These are phyloP conservation scores for Hysterangium stoloniferum DNA, from an alignment of 768 basidiomycete species.

Conservation along the genomic window DNA sequence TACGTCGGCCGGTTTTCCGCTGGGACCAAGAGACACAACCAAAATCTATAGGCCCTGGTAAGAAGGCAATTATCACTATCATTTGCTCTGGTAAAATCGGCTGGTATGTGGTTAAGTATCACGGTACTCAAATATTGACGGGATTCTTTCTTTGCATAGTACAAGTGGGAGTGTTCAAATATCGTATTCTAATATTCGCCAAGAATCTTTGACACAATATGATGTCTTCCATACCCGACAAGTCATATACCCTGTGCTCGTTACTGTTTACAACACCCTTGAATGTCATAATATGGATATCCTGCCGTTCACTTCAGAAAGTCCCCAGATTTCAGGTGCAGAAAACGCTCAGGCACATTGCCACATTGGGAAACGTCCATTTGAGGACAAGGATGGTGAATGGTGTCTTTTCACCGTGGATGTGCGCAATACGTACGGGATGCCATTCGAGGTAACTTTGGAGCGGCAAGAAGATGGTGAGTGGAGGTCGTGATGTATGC, in stretches of 20 bases:
- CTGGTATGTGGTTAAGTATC: conserved; percentile 61
- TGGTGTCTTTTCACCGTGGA: conserved; percentile 88
- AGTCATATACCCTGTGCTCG: conserved; percentile 78
- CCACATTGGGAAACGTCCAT: conserved; percentile 21
- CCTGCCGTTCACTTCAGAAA: conserved; percentile 45
- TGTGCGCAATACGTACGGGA: conserved; percentile 85
- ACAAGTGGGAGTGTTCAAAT: conserved; percentile 72
- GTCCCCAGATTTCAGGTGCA: conserved; percentile 16
- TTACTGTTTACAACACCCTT: conserved; percentile 94
- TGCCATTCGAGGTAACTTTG: conserved; percentile 86
- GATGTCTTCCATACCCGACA: conserved; percentile 80
- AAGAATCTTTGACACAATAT: conserved; percentile 22
- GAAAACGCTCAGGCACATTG: conserved; percentile 15
- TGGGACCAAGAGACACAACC: conserved; percentile 47
- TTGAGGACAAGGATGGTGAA: conserved; percentile 42
- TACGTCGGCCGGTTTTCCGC: conserved; percentile 71
- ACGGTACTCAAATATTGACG: conserved; percentile 13
- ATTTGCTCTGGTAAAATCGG: conserved; percentile 84
- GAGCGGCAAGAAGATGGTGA: conserved; percentile 57
- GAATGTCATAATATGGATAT: conserved; percentile 82
- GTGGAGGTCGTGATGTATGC: not conserved
- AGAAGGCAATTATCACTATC: conserved; percentile 59
- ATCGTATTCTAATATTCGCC: conserved; percentile 65
- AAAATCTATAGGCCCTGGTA: conserved; percentile 56
- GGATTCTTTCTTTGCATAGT: conserved; percentile 34